Evolutionary conservation across 2,329 filamentous ascomycete genomes (phyloP).

Genomic region (Aspergillus pseudoviridinutans): DNA sequence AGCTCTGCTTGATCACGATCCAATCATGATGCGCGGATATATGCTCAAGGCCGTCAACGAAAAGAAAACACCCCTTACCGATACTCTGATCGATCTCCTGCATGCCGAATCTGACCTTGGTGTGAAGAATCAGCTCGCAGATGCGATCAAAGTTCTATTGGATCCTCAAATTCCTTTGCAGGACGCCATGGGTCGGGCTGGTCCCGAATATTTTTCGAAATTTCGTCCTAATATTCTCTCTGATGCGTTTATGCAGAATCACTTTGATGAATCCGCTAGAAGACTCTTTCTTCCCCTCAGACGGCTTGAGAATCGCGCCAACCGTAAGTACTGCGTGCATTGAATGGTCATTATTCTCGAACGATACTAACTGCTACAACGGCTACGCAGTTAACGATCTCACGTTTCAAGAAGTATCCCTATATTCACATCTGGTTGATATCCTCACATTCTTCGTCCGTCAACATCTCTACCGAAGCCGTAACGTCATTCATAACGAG

Average conservation of each 20-base stretch:
- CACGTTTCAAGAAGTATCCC: constrained; percentile 76
- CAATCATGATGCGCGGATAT: constrained; percentile 86
- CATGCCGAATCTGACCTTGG: constrained; percentile 89
- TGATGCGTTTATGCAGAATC: constrained; percentile 77
- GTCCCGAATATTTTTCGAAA: constrained; percentile 66
- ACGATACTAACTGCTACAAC: constrained; percentile 6
- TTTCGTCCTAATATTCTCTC: constrained; percentile 68
- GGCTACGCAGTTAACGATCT: constrained; percentile 60
- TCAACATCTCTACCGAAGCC: constrained; percentile 80
- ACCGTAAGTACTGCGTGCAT: constrained; percentile 39
- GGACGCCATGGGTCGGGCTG: constrained; percentile 57
- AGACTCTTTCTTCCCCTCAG: constrained; percentile 84
- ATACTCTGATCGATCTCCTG: constrained; percentile 87
- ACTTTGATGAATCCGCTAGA: constrained; percentile 83
- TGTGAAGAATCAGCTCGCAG: constrained; percentile 91
- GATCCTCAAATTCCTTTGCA: constrained; percentile 64
- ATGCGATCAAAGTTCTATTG: constrained; percentile 89
- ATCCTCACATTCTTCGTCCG: constrained; percentile 91
- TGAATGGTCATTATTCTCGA: neutral
- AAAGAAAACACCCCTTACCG: constrained; percentile 78
- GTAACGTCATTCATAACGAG: constrained; percentile 80
- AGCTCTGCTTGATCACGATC: constrained; percentile 92
- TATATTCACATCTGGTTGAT: constrained; percentile 88
- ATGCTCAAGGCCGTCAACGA: constrained; percentile 90
- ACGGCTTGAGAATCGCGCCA: constrained; percentile 65